A percentile compares a stretch with the other conserved stretches of the same genome.
These are phyloP conservation scores for Cordyceps farinosa DNA, from an alignment of 2,329 filamentous ascomycete genomes.

Conservation along the genomic window DNA sequence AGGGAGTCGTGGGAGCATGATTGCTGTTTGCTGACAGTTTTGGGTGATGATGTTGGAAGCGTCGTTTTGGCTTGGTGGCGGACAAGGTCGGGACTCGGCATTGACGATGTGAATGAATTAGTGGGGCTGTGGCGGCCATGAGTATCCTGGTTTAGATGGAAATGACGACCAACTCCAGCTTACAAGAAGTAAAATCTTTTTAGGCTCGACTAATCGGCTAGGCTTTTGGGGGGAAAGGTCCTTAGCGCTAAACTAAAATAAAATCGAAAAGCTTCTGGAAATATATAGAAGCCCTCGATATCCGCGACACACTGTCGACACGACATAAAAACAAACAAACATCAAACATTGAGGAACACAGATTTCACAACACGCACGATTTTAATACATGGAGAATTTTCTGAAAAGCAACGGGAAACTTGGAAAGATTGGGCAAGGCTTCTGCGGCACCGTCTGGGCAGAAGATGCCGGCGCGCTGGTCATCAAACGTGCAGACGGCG, in stretches of 20 bases:
- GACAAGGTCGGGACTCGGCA: not conserved
- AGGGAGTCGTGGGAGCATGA: slow-evolving; percentile 12
- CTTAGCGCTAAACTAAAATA: too few species aligned
- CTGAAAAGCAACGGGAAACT: too few species aligned
- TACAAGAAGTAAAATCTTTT: too few species aligned
- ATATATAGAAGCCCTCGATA: not conserved
- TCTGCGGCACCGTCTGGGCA: slow-evolving; percentile 11
- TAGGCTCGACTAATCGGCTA: too few species aligned
- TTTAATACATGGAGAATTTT: not conserved
- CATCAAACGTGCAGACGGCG: slow-evolving; percentile 6
- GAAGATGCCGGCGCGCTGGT: not conserved
- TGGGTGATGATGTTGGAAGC: not conserved
- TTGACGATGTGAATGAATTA: not conserved
- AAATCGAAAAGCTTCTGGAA: too few species aligned
- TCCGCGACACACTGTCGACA: not conserved
- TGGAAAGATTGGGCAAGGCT: not conserved
- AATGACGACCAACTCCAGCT: too few species aligned
- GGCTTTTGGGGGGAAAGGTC: too few species aligned
- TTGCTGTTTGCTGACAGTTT: not conserved
- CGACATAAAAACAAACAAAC: not conserved
- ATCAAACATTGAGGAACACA: not conserved
- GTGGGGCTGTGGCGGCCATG: not conserved
- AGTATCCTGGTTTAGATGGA: not conserved
- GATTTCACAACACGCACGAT: not conserved
- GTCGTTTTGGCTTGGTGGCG: not conserved